phyloP scores from a whole-genome alignment of 257 asterid genomes.

The Catharanthus roseus region DNA sequence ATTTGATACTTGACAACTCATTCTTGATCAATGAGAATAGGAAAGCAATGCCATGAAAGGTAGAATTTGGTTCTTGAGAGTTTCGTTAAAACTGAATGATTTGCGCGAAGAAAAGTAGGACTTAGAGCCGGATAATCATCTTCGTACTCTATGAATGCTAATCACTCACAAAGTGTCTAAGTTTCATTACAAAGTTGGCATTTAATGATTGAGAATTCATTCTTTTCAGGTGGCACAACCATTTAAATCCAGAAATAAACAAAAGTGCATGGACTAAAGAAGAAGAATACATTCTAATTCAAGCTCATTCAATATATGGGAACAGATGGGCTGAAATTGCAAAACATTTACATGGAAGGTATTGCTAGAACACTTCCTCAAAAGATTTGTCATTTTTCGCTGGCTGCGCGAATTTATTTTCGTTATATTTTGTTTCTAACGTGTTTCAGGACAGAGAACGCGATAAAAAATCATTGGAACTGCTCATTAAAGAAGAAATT shows the following conservation, averaged over 20 bases:
- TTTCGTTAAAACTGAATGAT: too few species aligned
- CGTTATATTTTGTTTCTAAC: not conserved
- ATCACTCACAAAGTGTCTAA: too few species aligned
- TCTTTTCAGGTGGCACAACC: constrained; percentile 46
- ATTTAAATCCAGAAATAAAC: constrained; percentile 47
- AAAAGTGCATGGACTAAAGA: constrained; percentile 47
- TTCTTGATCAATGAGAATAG: not conserved
- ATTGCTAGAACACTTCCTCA: constrained; percentile 6
- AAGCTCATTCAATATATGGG: constrained; percentile 39
- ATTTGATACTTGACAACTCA: not conserved
- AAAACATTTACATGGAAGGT: constrained; percentile 52
- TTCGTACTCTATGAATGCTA: too few species aligned
- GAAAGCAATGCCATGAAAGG: too few species aligned
- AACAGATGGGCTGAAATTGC: constrained; percentile 58
- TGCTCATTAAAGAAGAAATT: constrained; percentile 47
- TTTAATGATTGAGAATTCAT: too few species aligned
- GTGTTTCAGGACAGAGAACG: constrained; percentile 45
- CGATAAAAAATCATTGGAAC: constrained; percentile 59
- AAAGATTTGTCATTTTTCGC: too few species aligned
- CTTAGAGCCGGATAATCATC: too few species aligned
- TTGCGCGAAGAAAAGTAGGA: too few species aligned
- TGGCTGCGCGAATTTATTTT: too few species aligned
- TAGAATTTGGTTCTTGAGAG: too few species aligned
- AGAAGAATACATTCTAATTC: constrained; percentile 41
- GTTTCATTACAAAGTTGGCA: too few species aligned